Evolutionary conservation across 352 stramenopile genomes (phyloP), one percentile per base, ranked within the genome.

Genomic region (Pythium rishiriense): DNA sequence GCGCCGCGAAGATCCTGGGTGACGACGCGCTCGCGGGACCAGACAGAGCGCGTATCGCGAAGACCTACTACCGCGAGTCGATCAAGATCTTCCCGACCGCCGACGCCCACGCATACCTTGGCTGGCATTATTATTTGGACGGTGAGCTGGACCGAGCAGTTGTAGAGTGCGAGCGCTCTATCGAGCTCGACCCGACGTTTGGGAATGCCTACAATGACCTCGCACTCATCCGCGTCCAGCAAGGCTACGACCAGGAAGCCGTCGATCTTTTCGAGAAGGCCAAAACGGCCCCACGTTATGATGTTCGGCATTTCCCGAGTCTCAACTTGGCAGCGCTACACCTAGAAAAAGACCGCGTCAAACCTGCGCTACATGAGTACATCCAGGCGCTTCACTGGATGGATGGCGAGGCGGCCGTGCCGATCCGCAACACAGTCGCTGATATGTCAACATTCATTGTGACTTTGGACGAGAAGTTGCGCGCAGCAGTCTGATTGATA

Each of bases 361-460:
- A 89, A 50, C 61, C 62, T 3, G 81, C 83, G 15, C 62, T 93
- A 37, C 81, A 91, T 52, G 72, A 90, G 48, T 93, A 93, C 60
- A 93, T 93, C 41, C 76, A 90, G 49, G 73, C 81, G 29, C 69
- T 93, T 62, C 77, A 85, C 47, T 93, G 83, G 83, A 87, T 91
- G 78, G 75, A 88, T 12, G 83, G 85, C 35, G 68, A 68, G 24
- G n/a, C 51, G 22, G 72, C 66, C 0, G 61, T 67, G 37, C 68
- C 78, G 61, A 90, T 92, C 45, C 79, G 83, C 37, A 90, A 88
- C 60, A 91, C 78, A 1, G 73, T 93, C 46, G 70, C 65, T 12
- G 81, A 93, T 57, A 88, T 93, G 35, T 73, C 68, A 17, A 77
- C 80, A 22, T 83, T 90, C 15, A 78, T 90, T 41, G 73, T 92